Evolutionary conservation across 2,329 filamentous ascomycete genomes (phyloP).

Genomic region (Cladosporium sp.): DNA sequence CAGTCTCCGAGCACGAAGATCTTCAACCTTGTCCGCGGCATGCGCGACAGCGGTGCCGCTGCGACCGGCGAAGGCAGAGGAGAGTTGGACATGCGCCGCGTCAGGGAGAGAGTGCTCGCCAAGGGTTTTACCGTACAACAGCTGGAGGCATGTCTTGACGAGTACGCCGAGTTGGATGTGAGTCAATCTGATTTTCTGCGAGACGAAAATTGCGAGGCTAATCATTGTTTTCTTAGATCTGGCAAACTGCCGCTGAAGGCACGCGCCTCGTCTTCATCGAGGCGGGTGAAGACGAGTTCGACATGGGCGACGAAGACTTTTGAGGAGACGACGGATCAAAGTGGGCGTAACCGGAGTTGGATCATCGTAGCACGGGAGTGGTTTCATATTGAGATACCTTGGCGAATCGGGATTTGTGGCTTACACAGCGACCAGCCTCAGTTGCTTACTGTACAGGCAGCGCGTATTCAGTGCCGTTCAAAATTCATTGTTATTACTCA

Average conservation of each 20-base stretch:
- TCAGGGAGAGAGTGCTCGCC: conserved; percentile 84
- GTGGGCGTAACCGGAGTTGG: conserved; percentile 1
- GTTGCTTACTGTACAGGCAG: no score
- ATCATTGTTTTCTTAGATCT: conserved; percentile 36
- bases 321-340: background rate
- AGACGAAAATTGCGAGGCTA: conserved; percentile 22
- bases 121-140: conserved; percentile 97
- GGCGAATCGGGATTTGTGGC: background rate
- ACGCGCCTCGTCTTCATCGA: conserved; percentile 51
- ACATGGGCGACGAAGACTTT: conserved; percentile 27
- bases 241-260: conserved; percentile 50
- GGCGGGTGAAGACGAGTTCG: conserved; percentile 39
- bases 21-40: conserved; percentile 84
- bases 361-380: background rate
- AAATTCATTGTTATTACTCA: no score
- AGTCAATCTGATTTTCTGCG: conserved; percentile 45
- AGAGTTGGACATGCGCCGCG: conserved; percentile 80
- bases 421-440: background rate
- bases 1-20: conserved; percentile 83
- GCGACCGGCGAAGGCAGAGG: conserved; percentile 68
- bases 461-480: no score
- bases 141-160: conserved; percentile 76
- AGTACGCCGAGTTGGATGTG: conserved; percentile 84
- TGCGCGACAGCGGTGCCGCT: conserved; percentile 77
- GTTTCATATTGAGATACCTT: conserved; percentile 7